Conservation (phyloP, 2,329 filamentous ascomycete genomes). For the Botrytis medusae region DNA sequence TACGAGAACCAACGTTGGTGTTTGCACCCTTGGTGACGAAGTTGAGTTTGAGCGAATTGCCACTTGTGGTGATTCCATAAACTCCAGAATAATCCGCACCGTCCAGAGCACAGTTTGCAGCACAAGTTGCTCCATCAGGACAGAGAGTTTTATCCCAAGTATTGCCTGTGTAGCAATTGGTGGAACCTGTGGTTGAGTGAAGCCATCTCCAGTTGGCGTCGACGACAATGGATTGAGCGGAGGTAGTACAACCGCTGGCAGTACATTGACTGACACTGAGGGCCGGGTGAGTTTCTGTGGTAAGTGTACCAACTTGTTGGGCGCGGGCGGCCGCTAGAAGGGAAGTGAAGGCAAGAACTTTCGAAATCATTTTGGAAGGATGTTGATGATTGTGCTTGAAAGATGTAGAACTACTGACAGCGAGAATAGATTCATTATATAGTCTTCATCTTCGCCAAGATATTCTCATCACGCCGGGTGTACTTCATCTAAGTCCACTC, state of each 20-base stretch:
- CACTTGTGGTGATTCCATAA: slow-evolving; percentile 56
- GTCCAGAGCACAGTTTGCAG: slow-evolving; percentile 53
- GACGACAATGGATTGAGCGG: slow-evolving; percentile 51
- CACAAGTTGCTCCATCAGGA: slow-evolving; percentile 47
- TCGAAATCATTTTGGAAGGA: slow-evolving; percentile 36
- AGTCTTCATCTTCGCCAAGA: slow-evolving; percentile 10
- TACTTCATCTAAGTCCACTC: not conserved
- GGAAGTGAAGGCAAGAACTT: slow-evolving; percentile 44
- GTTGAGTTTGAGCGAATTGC: slow-evolving; percentile 54
- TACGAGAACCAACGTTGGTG: slow-evolving; percentile 54
- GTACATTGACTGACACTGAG: slow-evolving; percentile 55
- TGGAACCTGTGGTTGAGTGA: slow-evolving; percentile 47
- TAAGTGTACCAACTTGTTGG: slow-evolving; percentile 50
- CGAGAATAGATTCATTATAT: slow-evolving; percentile 33
- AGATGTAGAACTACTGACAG: slow-evolving; percentile 6
- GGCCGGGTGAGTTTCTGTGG: slow-evolving; percentile 51
- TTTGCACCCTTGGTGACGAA: slow-evolving; percentile 53
- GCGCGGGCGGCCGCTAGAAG: slow-evolving; percentile 47
- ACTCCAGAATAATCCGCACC: slow-evolving; percentile 53
- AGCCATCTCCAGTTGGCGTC: slow-evolving; percentile 62
- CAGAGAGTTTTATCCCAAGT: slow-evolving; percentile 46
- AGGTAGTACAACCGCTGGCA: slow-evolving; percentile 48
- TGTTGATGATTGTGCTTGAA: slow-evolving; percentile 9
- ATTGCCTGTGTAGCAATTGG: slow-evolving; percentile 47
- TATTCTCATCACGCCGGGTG: not conserved